Conservation (phyloP, 2,329 filamentous ascomycete genomes). For the Neofusicoccum cordaticola region DNA sequence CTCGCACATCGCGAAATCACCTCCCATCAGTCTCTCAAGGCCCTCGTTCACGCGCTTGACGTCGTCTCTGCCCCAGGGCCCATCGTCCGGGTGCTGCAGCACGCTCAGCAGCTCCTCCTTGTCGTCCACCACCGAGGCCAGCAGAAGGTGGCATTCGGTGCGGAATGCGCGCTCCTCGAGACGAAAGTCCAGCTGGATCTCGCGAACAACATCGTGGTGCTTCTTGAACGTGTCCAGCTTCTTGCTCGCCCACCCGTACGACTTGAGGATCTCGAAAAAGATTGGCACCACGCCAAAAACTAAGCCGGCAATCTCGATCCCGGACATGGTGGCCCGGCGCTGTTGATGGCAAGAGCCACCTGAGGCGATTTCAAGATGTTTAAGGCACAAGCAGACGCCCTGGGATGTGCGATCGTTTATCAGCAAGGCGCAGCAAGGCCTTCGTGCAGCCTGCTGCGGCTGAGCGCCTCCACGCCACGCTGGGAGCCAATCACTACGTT, state of each 20-base stretch:
- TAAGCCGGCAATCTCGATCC: conserved; percentile 25
- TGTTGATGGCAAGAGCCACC: background rate
- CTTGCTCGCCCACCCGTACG: conserved; percentile 20
- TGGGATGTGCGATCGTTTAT: no score
- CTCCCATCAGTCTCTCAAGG: conserved; percentile 3
- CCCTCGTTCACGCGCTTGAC: conserved; percentile 13
- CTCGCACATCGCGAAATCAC: conserved; percentile 18
- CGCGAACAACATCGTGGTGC: conserved; percentile 22
- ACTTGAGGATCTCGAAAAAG: conserved; percentile 25
- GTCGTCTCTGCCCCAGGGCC: conserved; percentile 5
- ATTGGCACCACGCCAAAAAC: conserved; percentile 26
- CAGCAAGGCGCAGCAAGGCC: background rate
- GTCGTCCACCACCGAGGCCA: conserved; percentile 22
- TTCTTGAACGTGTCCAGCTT: conserved; percentile 23
- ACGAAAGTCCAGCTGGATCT: conserved; percentile 20
- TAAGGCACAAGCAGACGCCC: background rate
- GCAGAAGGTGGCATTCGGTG: conserved; percentile 25
- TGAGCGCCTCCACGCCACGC: no score
- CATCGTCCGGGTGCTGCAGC: background rate
- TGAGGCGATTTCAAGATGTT: background rate
- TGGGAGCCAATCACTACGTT: no score
- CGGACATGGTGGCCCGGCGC: conserved; percentile 19
- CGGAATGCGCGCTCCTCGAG: conserved; percentile 23
- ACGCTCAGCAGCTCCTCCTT: conserved; percentile 19
- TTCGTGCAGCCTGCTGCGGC: no score